Base-by-base conservation (phyloP, 768 basidiomycete species). In the Symmetrospora coprosmae region DNA sequence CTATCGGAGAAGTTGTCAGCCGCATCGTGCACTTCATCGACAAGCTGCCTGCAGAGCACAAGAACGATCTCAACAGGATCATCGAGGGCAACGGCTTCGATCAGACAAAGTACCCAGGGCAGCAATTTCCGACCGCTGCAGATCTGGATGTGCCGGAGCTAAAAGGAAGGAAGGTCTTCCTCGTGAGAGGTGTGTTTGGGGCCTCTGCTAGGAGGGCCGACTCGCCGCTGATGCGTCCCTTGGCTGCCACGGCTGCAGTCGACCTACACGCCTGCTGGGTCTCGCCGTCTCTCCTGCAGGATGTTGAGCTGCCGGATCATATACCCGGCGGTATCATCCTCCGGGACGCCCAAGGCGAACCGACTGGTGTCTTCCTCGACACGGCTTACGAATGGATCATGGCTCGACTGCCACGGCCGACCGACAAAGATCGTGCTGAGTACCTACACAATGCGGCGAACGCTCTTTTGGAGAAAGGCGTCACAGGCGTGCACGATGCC, bases 61-160 rank as follows among this genome's bases (percentile, higher is more conserved):
- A 74, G 1, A 69, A 76, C 2, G 78, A 85, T 67, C 74, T 73
- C 2, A 73, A 76, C 2, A 73, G 68, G 4, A 94, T 87, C 87
- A 79, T 94, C 39, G 75, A 82, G 66, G 90, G 88, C 11, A 79
- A 84, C 75, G 91, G 91, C 4, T 97, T 91, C 90, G 87, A 97
- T 68, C 89, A 97, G 72, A 92, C 85, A 28, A 58, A 66, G 8
- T 77, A 72, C 67, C 40, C 69, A 0, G 66, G 50, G 17, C 71
- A 75, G 8, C 69, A 75, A 23, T 90, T 87, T 64, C 88, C 88
- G 2, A 81, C 78, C 31, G 82, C 85, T 1, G 87, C 86, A 66
- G 27, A 77, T 69, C 13, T 37, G 9, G n/a, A 47, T 27, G 47
- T 35, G 28, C 25, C 1, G 0, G 62, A 84, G 0, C 79, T 97